Evolutionary conservation across 257 asterid genomes (phyloP).

Genomic region (Ehretia macrophylla): DNA sequence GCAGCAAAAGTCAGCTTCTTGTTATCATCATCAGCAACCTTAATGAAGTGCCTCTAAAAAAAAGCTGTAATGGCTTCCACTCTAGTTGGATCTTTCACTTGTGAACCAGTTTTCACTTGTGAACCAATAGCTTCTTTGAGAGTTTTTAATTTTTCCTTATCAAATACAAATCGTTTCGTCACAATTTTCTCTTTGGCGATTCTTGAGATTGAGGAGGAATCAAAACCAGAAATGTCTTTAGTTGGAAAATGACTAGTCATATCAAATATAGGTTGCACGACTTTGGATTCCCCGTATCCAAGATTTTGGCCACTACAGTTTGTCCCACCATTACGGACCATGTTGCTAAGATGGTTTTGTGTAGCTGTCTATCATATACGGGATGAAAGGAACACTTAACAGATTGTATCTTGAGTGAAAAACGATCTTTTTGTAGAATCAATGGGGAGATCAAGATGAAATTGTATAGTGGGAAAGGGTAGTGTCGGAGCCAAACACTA

Average conservation of each 20-base stretch:
- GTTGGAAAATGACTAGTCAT: conserved; percentile 27
- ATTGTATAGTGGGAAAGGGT: too few relatives aligned
- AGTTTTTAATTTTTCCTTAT: conserved; percentile 20
- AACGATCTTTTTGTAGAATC: too few relatives aligned
- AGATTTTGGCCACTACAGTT: too few relatives aligned
- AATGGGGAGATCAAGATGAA: too few relatives aligned
- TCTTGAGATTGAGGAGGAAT: conserved; percentile 5
- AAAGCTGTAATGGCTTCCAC: conserved; percentile 46
- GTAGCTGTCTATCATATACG: too few relatives aligned
- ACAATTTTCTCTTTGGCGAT: conserved; percentile 15
- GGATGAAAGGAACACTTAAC: too few relatives aligned
- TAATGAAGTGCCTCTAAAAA: conserved; percentile 31
- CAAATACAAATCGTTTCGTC: conserved; percentile 28
- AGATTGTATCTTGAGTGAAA: too few relatives aligned
- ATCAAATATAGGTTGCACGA: conserved; percentile 9
- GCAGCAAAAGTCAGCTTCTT: conserved; percentile 5
- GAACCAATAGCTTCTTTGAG: conserved; percentile 15
- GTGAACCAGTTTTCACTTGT: conserved; percentile 11
- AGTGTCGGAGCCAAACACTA: too few relatives aligned
- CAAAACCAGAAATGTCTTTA: conserved; percentile 15
- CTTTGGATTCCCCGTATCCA: too few relatives aligned
- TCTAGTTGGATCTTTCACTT: conserved; percentile 29
- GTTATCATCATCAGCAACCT: neutral
- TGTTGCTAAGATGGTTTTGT: too few relatives aligned
- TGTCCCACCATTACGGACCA: too few relatives aligned